Base-by-base conservation (phyloP, 2,329 filamentous ascomycete genomes). In the Lachnellula hyalina region DNA sequence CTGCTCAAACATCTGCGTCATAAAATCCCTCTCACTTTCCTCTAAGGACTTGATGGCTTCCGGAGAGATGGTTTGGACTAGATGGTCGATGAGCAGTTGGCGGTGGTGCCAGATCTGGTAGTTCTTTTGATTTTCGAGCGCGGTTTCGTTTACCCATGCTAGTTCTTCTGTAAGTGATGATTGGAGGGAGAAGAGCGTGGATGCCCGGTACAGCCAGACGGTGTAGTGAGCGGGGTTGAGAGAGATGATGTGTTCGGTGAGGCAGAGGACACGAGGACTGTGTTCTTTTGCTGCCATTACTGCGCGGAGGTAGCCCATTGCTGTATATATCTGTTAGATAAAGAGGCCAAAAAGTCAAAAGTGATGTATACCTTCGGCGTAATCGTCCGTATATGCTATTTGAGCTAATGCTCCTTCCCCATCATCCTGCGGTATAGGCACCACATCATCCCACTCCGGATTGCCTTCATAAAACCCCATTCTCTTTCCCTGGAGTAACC, bases 191-290 rank as follows among this genome's bases (percentile, higher is more conserved):
- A 86, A 81, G 48, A 97, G 74, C 51, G 87, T 88, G 67, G 86
- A 84, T 63, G 92, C 90, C 58, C 94, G 88, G 77, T 96, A 99
- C 21, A 97, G 83, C 94, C 94, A 99, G 58, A 97, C 93, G 15
- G 94, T 99, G 75, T 99, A 99, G 75, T 99, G 94, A 0, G 94
- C 92, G 15, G 94, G 89, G 72, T 99, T 99, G 81, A 96, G 85
- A 57, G 79, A 77, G 68, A 99, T 97, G 68, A 99, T 85, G 72
- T 93, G 85, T 69, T 91, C 87, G 4, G 94, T 99, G 59, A 99
- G 82, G 34, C 78, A 80, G 44, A 99, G 79, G 36, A 85, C 88
- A 47, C 94, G 82, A 21, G 86, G 80, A 23, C 88, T 91, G 75
- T 87, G 81, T 72, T 99, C 94, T 69, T 95, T 87, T 47, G 77